phyloP scores from a whole-genome alignment of 257 asterid species.

The Plectranthus barbatus region DNA sequence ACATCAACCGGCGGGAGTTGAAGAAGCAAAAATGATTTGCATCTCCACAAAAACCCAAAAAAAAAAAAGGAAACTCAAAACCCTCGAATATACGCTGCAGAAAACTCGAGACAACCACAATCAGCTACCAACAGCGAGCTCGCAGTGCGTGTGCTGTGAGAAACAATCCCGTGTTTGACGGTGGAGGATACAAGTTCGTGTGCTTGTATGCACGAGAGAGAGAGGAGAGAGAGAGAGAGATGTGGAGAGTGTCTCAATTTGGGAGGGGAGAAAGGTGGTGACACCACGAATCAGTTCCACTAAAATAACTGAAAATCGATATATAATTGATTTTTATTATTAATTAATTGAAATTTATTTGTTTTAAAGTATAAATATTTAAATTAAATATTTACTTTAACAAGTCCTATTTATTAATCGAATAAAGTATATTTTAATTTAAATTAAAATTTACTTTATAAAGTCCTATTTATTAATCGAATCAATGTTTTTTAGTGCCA shows the following conservation, averaged over 20 bases:
- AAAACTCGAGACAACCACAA: background rate
- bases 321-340: too few relatives aligned
- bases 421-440: too few relatives aligned
- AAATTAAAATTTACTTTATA: too few relatives aligned
- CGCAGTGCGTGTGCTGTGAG: conserved; percentile 7
- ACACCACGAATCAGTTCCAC: conserved; percentile 21
- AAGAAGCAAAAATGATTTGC: conserved; percentile 29
- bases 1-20: conserved; percentile 24
- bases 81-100: conserved; percentile 15
- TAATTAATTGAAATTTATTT: too few relatives aligned
- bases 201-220: conserved; percentile 10
- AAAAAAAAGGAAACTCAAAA: background rate
- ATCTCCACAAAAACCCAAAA: conserved; percentile 19
- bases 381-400: too few relatives aligned
- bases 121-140: background rate
- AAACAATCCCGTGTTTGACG: background rate
- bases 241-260: conserved; percentile 16
- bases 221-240: conserved; percentile 21
- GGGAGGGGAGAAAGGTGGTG: conserved; percentile 26
- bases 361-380: too few relatives aligned
- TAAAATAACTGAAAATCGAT: too few relatives aligned
- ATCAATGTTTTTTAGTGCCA: too few relatives aligned
- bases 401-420: too few relatives aligned
- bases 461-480: too few relatives aligned
- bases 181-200: conserved; percentile 17